Evolutionary conservation across 2,329 filamentous ascomycete genomes (phyloP), one percentile per base, ranked within the genome.

Genomic region (Westerdykella aurantiaca): DNA sequence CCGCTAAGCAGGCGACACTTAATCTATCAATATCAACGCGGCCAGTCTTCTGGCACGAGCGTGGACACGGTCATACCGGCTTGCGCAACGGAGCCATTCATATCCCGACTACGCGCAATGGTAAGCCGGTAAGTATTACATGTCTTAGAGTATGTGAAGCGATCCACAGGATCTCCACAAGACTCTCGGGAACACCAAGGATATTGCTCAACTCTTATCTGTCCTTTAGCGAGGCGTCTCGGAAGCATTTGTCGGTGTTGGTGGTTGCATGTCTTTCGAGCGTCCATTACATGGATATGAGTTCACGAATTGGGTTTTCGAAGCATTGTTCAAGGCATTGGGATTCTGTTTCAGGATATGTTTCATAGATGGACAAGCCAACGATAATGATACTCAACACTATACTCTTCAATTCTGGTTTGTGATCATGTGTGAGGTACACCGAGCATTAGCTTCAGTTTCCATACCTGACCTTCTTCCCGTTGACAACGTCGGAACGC

Each of bases 91-190:
- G 58, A 64, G 63, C 58, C 52, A 43, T 34, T 39, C 40, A 52
- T 29, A 58, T 44, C 63, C 33, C 62, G 59, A 65, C 63, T 65
- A 64, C 61, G 63, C 63, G 63, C 63, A 67, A 65, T 50, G 64
- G 64, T 67, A 65, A 67, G 63, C 63, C 63, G 64, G 64, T 66
- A 67, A 66, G 64, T 67, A 67, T 63, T 53, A 64, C 52, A 64
- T 65, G 57, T 65, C 58, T 52, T 63, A 61, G 63, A 56, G 63
- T 60, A 64, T 66, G 62, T 65, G 61, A 64, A 56, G 60, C 60
- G 61, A 55, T 65, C 57, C 59, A 23, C 33, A 9, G n/a, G 33
- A 35, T 35, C 33, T 35, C 33, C 33, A 35, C 33, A 35, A 16
- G 33, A 35, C 33, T 35, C 33, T 35, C 33, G 33, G 33, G 17